A percentile compares a stretch with the other conserved stretches of the same genome.
phyloP scores from a whole-genome alignment of 2,329 filamentous ascomycete species.

The Coleophoma eucalyptorum region DNA sequence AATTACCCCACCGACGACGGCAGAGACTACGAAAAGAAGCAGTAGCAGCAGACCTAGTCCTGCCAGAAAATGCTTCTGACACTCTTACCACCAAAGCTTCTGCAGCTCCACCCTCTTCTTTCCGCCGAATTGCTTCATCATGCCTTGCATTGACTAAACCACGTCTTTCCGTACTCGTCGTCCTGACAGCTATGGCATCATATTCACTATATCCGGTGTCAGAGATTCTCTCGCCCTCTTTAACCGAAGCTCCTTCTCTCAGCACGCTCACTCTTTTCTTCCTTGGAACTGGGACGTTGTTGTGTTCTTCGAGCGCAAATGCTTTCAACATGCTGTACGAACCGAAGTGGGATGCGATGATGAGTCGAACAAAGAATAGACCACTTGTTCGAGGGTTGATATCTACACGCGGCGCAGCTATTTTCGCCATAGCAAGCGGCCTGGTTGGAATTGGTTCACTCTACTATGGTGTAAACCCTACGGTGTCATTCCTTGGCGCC shows the following conservation, averaged over 20 bases:
- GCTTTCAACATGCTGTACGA: constrained; percentile 98
- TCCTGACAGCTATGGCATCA: constrained; percentile 83
- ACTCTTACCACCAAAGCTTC: constrained; percentile 48
- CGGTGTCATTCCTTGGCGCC: constrained; percentile 79
- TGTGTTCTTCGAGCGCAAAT: constrained; percentile 90
- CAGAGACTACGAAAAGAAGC: constrained; percentile 20
- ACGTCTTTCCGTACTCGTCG: constrained; percentile 84
- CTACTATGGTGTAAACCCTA: constrained; percentile 90
- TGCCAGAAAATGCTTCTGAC: constrained; percentile 50
- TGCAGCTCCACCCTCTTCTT: constrained; percentile 45
- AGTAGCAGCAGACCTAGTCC: constrained; percentile 15
- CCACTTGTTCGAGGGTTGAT: constrained; percentile 83
- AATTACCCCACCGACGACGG: constrained; percentile 27
- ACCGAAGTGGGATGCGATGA: constrained; percentile 81
- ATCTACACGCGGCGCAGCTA: constrained; percentile 62
- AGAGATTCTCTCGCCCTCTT: constrained; percentile 69
- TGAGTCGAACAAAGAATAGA: constrained; percentile 88
- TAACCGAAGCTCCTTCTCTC: constrained; percentile 68
- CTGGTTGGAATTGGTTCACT: constrained; percentile 66
- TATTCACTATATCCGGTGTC: constrained; percentile 94
- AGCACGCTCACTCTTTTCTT: constrained; percentile 90
- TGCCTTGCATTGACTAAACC: constrained; percentile 94
- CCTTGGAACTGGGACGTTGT: constrained; percentile 81
- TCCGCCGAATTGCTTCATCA: constrained; percentile 68
- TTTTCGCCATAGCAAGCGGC: constrained; percentile 77